Base-by-base conservation (phyloP, 1,284 basidiomycete genomes). In the Ustilago shanxiensis region DNA sequence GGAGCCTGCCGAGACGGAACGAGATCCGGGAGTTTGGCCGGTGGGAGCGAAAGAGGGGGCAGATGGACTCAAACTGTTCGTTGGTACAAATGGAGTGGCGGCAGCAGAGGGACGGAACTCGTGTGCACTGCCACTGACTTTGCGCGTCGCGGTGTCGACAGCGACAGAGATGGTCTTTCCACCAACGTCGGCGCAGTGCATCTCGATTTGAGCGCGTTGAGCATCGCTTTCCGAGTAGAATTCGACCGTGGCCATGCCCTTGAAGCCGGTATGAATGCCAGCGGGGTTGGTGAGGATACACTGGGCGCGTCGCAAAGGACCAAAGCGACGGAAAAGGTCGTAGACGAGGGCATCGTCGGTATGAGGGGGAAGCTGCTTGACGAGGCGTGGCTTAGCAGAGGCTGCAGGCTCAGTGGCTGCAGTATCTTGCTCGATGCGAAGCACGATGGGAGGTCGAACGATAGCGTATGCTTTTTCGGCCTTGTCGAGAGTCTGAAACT, bases 401-500 rank as follows among this genome's bases (percentile, higher is more conserved):
- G 79, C 54, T 20, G 44, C 53, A 1, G 76, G 81, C 26, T 84
- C 81, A 14, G 53, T 37, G 5, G 47, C 6, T 1, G 66, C 57
- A 49, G 11, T 2, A 9, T 75, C 70, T 13, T 66, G 45, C 22
- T 62, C 33, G 39, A 83, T 70, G 51, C 65, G 55, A 14, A 83
- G 76, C 14, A 64, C 53, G 33, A 80, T 69, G 18, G 70, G 69
- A 37, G 64, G 51, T 14, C 69, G 60, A 26, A 83, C 68, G 39
- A 66, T 83, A 14, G 82, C 81, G 31, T 80, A 80, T 0, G 82
- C 82, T 60, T 74, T 78, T 52, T 84, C 81, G 7, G 82, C 80
- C 58, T 80, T 83, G 31, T 78, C 68, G 14, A 84, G 68, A 3
- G 73, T 66, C 52, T 84, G 79, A 55, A 84, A 84, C 52, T 84